Evolutionary conservation across 2,329 filamentous ascomycete species (phyloP).

Genomic region (Beauveria rudraprayagi): DNA sequence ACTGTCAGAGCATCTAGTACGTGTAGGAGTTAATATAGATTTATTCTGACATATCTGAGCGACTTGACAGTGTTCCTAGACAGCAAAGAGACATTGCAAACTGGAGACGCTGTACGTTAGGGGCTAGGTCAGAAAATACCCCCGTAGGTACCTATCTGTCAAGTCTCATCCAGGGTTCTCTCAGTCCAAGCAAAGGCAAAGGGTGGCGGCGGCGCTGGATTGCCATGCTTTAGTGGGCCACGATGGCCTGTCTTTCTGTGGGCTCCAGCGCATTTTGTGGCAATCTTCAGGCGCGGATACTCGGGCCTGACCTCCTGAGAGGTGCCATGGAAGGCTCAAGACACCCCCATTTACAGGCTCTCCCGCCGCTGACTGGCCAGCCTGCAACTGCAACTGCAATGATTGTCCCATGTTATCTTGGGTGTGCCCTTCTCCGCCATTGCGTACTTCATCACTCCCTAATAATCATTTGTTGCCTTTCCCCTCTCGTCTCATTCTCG

Average conservation of each 20-base stretch:
- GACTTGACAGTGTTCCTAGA: no score
- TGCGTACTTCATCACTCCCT: conserved; percentile 1
- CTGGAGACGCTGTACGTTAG: no score
- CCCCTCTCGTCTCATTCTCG: neutral
- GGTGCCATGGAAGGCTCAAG: neutral
- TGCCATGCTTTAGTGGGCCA: conserved; percentile 4
- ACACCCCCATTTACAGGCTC: neutral
- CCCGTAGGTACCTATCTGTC: no score
- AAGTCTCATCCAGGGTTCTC: neutral
- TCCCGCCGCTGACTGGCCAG: conserved; percentile 1
- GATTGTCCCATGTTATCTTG: conserved; percentile 4
- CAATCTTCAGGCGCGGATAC: neutral
- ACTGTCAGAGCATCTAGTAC: no score
- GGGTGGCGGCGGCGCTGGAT: neutral
- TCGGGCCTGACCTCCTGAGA: conserved; percentile 2
- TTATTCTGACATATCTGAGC: no score
- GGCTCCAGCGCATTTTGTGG: neutral
- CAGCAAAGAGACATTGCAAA: no score
- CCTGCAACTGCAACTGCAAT: neutral
- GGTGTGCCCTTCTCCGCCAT: neutral
- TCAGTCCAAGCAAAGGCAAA: neutral
- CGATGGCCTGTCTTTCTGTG: neutral
- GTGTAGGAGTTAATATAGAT: no score
- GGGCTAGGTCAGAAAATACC: no score
- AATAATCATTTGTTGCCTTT: neutral